Percentiles rank a stretch among this genome's conserved stretches.
Evolutionary conservation across 2,329 filamentous ascomycete species (phyloP).

Genomic region (Monilinia laxa): DNA sequence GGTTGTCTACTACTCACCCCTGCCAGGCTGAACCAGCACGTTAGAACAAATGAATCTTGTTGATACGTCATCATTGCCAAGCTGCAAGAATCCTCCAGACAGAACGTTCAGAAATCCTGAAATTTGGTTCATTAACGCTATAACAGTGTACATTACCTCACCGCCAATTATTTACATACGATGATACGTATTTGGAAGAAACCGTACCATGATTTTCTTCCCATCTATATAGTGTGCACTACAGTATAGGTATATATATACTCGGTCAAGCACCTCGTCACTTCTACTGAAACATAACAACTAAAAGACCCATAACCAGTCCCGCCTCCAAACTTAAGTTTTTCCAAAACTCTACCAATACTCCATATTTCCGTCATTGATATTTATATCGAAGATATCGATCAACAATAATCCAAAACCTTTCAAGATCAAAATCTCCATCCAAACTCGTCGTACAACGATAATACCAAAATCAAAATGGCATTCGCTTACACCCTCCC

Average conservation of each 20-base stretch:
- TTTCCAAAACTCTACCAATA: neutral
- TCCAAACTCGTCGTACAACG: slow-evolving; percentile 20
- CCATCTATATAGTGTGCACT: too few relatives aligned
- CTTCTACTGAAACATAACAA: slow-evolving; percentile 21
- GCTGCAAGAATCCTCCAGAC: slow-evolving; percentile 6
- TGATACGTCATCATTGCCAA: slow-evolving; percentile 18
- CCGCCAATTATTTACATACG: slow-evolving; percentile 16
- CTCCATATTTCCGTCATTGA: slow-evolving; percentile 1
- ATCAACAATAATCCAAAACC: neutral
- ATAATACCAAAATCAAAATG: slow-evolving; percentile 44
- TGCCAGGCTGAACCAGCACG: neutral
- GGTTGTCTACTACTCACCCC: neutral
- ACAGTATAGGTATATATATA: slow-evolving; percentile 11
- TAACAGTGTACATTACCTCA: neutral
- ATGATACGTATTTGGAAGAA: neutral
- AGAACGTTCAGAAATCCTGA: neutral
- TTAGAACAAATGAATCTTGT: neutral
- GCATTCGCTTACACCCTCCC: slow-evolving; percentile 50
- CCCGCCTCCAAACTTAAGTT: slow-evolving; percentile 1
- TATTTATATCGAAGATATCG: slow-evolving; percentile 5
- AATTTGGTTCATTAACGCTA: neutral
- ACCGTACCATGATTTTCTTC: too few relatives aligned
- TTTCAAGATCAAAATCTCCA: neutral
- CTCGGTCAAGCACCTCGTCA: slow-evolving; percentile 20
- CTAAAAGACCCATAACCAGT: neutral